Conservation (phyloP, 805 yeast species). For the Saccharomycopsis sp. region DNA sequence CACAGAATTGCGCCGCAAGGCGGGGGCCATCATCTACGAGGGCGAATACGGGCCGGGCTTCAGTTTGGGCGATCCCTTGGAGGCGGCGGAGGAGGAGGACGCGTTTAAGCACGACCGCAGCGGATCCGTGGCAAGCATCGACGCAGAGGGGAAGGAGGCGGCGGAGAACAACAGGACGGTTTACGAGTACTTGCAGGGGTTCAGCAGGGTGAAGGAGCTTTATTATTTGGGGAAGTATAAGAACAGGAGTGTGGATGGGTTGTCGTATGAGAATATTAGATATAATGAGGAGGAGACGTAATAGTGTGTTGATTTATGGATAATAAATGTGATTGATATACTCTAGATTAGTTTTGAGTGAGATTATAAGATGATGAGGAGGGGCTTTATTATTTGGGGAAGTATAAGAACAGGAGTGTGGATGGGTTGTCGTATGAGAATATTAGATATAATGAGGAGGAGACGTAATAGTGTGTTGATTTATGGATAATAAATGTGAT, state of each 20-base stretch:
- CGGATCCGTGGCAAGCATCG: neutral
- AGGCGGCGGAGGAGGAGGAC: constrained; percentile 11
- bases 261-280: neutral
- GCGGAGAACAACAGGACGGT: neutral
- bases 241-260: neutral
- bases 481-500: no score
- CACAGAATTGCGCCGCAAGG: constrained; percentile 74
- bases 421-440: neutral
- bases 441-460: neutral
- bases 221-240: neutral
- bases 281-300: neutral
- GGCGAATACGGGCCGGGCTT: constrained; percentile 82
- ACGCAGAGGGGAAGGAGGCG: neutral
- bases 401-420: neutral
- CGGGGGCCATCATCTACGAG: constrained; percentile 91
- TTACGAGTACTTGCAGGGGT: neutral
- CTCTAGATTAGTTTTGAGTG: no score
- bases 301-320: no score
- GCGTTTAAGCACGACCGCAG: neutral
- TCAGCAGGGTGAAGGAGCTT: neutral
- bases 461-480: no score
- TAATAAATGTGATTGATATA: no score
- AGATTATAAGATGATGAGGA: no score
- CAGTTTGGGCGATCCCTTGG: constrained; percentile 7
- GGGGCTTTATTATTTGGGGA: neutral